Percentiles rank a stretch among this genome's conserved stretches.
These are phyloP conservation scores for Leccinum pachyderme DNA, from an alignment of 1,284 basidiomycete species.

Conservation along the genomic window DNA sequence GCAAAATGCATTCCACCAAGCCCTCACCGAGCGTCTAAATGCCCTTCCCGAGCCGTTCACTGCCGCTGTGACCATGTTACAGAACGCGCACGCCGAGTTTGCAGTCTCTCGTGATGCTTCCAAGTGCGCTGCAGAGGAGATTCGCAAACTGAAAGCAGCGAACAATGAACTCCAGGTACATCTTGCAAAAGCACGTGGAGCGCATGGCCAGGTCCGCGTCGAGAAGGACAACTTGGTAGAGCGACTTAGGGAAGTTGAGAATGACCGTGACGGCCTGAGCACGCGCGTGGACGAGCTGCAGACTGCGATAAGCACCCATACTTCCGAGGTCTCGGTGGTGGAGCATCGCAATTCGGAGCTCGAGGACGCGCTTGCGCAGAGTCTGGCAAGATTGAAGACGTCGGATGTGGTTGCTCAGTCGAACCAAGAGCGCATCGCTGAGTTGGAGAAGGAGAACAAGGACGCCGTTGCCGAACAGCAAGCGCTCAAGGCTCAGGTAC, in stretches of 20 bases:
- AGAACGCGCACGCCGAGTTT: constrained; percentile 62
- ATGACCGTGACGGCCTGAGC: constrained; percentile 59
- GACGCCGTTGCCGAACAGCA: constrained; percentile 55
- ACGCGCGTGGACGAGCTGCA: constrained; percentile 55
- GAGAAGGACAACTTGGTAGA: constrained; percentile 73
- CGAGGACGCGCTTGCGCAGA: constrained; percentile 66
- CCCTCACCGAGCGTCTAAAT: constrained; percentile 51
- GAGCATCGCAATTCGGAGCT: constrained; percentile 59
- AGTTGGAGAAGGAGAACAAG: constrained; percentile 58
- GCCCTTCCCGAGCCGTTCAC: constrained; percentile 58
- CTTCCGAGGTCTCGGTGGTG: constrained; percentile 46
- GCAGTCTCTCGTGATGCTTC: constrained; percentile 50
- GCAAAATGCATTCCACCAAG: constrained; percentile 44
- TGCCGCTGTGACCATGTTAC: constrained; percentile 52
- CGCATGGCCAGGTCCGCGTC: constrained; percentile 74
- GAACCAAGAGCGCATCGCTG: constrained; percentile 55
- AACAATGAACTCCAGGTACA: constrained; percentile 70
- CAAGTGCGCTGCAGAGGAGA: constrained; percentile 65
- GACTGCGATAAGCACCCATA: constrained; percentile 41
- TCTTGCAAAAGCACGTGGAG: constrained; percentile 68
- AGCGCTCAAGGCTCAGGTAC: constrained; percentile 56
- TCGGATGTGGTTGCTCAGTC: constrained; percentile 63
- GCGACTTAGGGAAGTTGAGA: constrained; percentile 56
- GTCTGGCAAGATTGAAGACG: constrained; percentile 65
- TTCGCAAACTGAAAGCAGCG: constrained; percentile 48